phyloP scores from a whole-genome alignment of 805 yeast genomes.

The Suhomyces tanzawaensis region DNA sequence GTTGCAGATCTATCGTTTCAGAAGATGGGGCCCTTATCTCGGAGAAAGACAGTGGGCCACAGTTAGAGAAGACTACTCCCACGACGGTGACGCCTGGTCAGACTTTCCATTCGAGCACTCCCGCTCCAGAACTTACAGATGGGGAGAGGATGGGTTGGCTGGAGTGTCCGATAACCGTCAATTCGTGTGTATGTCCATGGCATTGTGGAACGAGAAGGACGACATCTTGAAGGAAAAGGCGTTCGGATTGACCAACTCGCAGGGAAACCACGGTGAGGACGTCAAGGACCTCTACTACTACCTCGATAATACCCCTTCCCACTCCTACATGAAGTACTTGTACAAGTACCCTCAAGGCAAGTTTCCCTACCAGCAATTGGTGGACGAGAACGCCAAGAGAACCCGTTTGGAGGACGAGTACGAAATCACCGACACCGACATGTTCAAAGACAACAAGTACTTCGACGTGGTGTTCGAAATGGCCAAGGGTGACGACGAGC shows the following conservation, averaged over 20 bases:
- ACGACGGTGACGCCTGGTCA: slow-evolving; percentile 87
- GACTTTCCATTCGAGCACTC: slow-evolving; percentile 85
- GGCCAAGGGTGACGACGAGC: slow-evolving; percentile 81
- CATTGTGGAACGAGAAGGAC: slow-evolving; percentile 90
- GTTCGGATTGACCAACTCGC: slow-evolving; percentile 87
- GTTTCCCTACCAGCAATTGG: slow-evolving; percentile 78
- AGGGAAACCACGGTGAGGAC: slow-evolving; percentile 96
- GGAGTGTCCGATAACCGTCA: slow-evolving; percentile 87
- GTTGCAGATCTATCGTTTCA: slow-evolving; percentile 29
- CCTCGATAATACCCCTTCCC: slow-evolving; percentile 89
- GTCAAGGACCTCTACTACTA: slow-evolving; percentile 84
- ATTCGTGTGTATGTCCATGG: slow-evolving; percentile 70
- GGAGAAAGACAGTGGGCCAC: slow-evolving; percentile 77
- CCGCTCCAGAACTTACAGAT: slow-evolving; percentile 74
- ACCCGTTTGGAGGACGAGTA: slow-evolving; percentile 69
- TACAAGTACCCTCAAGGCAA: slow-evolving; percentile 89
- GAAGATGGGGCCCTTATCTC: slow-evolving; percentile 82
- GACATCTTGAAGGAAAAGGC: slow-evolving; percentile 79
- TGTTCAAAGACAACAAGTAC: slow-evolving; percentile 69
- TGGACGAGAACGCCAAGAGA: slow-evolving; percentile 63
- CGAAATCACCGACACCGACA: slow-evolving; percentile 79
- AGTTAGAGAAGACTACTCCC: slow-evolving; percentile 85
- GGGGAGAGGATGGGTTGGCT: slow-evolving; percentile 96
- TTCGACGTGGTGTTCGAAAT: slow-evolving; percentile 87
- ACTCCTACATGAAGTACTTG: slow-evolving; percentile 85